Conservation (phyloP, 1,284 basidiomycete species). For the Naganishia sp. region DNA sequence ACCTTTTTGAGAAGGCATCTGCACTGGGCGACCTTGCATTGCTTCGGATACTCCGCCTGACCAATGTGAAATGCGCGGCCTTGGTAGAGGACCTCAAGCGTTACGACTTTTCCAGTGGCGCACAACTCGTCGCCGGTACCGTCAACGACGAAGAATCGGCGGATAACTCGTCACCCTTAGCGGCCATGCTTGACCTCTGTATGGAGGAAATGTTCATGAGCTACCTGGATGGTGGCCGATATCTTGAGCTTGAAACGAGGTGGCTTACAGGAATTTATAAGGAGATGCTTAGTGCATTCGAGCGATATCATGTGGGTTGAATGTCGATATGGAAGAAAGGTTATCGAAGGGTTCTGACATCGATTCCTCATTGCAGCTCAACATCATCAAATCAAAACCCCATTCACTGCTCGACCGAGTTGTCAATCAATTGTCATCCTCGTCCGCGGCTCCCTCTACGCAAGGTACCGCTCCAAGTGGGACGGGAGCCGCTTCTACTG, state of each 20-base stretch:
- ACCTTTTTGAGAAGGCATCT: conserved; percentile 71
- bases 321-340: background rate
- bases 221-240: conserved; percentile 87
- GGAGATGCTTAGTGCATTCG: conserved; percentile 71
- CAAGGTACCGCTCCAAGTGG: conserved; percentile 62
- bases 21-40: conserved; percentile 84
- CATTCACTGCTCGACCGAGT: conserved; percentile 86
- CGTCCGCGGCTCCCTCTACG: conserved; percentile 60
- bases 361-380: conserved; percentile 59
- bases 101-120: conserved; percentile 74
- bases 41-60: conserved; percentile 84
- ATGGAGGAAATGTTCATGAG: conserved; percentile 96
- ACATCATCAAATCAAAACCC: conserved; percentile 75
- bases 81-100: conserved; percentile 90
- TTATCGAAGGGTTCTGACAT: background rate
- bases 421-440: conserved; percentile 82
- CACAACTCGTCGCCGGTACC: conserved; percentile 24
- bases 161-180: conserved; percentile 53
- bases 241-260: conserved; percentile 88
- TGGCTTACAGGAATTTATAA: conserved; percentile 82
- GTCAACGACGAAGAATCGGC: conserved; percentile 11
- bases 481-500: conserved; percentile 61
- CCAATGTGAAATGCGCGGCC: conserved; percentile 74
- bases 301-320: conserved; percentile 79
- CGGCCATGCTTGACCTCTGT: conserved; percentile 85